A percentile compares a stretch with the other conserved stretches of the same genome.
Conservation (phyloP, 1,139 yeast genomes). For the Kodamaea alishanica region DNA sequence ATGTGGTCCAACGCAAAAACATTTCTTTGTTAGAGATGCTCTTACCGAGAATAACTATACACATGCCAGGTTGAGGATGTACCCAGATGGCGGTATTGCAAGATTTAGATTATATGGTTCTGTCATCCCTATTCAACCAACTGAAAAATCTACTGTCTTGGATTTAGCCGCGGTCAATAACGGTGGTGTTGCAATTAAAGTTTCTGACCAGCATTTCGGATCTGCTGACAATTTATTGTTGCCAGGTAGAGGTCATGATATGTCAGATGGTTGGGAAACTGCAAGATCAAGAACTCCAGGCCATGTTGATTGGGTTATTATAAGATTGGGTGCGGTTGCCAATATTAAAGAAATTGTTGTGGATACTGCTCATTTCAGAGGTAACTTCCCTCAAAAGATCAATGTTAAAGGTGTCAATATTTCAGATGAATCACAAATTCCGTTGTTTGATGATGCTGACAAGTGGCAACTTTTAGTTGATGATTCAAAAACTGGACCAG, state of each 20-base stretch:
- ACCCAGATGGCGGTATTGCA: slow-evolving; percentile 97
- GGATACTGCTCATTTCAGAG: slow-evolving; percentile 92
- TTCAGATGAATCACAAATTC: slow-evolving; percentile 32
- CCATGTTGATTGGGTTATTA: slow-evolving; percentile 87
- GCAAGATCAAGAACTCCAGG: slow-evolving; percentile 77
- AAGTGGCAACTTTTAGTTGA: slow-evolving; percentile 67
- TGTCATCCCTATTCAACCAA: slow-evolving; percentile 54
- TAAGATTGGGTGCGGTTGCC: slow-evolving; percentile 67
- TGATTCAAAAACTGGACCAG: slow-evolving; percentile 72
- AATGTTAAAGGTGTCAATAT: slow-evolving; percentile 55
- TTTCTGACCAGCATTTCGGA: slow-evolving; percentile 92
- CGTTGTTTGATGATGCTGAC: slow-evolving; percentile 30
- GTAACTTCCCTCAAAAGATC: slow-evolving; percentile 84
- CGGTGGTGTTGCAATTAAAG: slow-evolving; percentile 83
- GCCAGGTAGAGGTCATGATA: slow-evolving; percentile 92
- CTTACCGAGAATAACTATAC: slow-evolving; percentile 63
- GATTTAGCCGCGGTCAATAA: slow-evolving; percentile 80
- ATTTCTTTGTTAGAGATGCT: slow-evolving; percentile 64
- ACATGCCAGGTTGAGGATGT: slow-evolving; percentile 82
- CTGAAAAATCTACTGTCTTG: slow-evolving; percentile 35
- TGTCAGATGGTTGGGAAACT: slow-evolving; percentile 99
- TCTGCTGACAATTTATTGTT: slow-evolving; percentile 81
- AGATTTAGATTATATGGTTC: slow-evolving; percentile 84
- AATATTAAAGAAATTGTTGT: slow-evolving; percentile 58
- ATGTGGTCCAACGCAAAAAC: slow-evolving; percentile 87